These are phyloP conservation scores for Penicillium goetzii DNA, from an alignment of 495 filamentous ascomycete genomes.

Conservation along the genomic window DNA sequence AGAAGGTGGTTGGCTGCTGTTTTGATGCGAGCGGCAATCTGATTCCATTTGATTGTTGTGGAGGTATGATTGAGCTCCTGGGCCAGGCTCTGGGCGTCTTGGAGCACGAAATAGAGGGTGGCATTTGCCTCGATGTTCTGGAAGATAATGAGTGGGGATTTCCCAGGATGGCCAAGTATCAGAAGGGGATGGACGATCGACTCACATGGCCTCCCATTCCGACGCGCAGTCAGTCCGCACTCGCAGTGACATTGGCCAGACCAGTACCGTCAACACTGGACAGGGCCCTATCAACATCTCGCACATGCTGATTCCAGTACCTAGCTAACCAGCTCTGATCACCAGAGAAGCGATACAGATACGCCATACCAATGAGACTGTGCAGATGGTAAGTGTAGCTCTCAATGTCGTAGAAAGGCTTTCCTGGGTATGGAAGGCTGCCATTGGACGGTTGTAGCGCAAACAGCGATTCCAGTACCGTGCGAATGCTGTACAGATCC, in stretches of 20 bases:
- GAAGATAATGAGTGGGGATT: not conserved
- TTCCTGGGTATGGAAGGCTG: slow-evolving; percentile 55
- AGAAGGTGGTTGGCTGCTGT: slow-evolving; percentile 37
- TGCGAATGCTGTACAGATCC: slow-evolving; percentile 58
- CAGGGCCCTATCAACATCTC: slow-evolving; percentile 51
- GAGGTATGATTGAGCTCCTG: slow-evolving; percentile 27
- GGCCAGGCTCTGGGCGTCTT: slow-evolving; percentile 33
- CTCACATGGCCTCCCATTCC: slow-evolving; percentile 43
- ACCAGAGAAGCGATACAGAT: slow-evolving; percentile 57
- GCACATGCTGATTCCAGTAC: slow-evolving; percentile 51
- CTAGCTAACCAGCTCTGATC: slow-evolving; percentile 48
- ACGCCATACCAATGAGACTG: slow-evolving; percentile 57
- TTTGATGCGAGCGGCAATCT: slow-evolving; percentile 27
- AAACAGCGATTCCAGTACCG: slow-evolving; percentile 57
- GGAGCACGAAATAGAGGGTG: slow-evolving; percentile 41
- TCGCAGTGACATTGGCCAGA: slow-evolving; percentile 53
- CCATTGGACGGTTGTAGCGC: slow-evolving; percentile 48
- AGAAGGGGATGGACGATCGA: not conserved
- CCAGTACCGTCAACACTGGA: slow-evolving; percentile 50
- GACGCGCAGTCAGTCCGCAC: slow-evolving; percentile 52
- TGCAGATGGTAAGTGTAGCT: slow-evolving; percentile 63
- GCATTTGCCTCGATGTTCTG: slow-evolving; percentile 42
- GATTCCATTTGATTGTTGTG: slow-evolving; percentile 25
- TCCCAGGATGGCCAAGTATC: not conserved
- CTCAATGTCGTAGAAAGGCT: slow-evolving; percentile 45